A percentile compares a stretch with the other conserved stretches of the same genome.
phyloP scores from a whole-genome alignment of 2,329 filamentous ascomycete species.

The Podosphaera aphanis region DNA sequence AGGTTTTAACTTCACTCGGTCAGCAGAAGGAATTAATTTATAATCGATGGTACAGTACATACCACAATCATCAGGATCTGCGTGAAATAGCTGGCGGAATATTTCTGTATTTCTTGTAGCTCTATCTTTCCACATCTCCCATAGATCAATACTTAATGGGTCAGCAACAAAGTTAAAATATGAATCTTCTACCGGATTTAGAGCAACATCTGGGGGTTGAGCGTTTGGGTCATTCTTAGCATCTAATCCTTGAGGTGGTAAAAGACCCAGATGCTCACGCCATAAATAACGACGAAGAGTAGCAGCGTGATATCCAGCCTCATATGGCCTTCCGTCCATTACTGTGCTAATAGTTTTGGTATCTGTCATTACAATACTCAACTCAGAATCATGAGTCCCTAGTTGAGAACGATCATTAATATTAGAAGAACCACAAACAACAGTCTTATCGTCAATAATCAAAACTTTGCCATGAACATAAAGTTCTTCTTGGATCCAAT shows the following conservation, averaged over 20 bases:
- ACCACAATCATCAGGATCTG: slow-evolving; percentile 73
- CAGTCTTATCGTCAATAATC: slow-evolving; percentile 68
- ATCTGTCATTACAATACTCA: slow-evolving; percentile 78
- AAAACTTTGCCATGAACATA: slow-evolving; percentile 87
- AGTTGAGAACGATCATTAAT: slow-evolving; percentile 78
- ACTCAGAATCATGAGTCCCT: slow-evolving; percentile 73
- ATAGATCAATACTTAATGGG: slow-evolving; percentile 42
- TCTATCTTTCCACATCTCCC: slow-evolving; percentile 42
- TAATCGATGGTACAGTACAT: slow-evolving; percentile 17
- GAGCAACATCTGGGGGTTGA: slow-evolving; percentile 45
- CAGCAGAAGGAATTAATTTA: not conserved
- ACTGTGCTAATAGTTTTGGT: slow-evolving; percentile 41
- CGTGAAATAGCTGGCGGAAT: slow-evolving; percentile 63
- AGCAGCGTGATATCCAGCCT: slow-evolving; percentile 60
- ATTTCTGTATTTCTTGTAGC: slow-evolving; percentile 50
- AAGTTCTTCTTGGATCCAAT: slow-evolving; percentile 87
- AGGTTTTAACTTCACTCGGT: slow-evolving; percentile 44
- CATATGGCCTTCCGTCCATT: slow-evolving; percentile 60
- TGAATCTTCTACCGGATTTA: slow-evolving; percentile 40
- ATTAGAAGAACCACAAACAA: slow-evolving; percentile 71
- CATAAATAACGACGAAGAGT: slow-evolving; percentile 64
- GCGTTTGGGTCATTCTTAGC: slow-evolving; percentile 47
- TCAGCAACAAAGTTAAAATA: slow-evolving; percentile 44
- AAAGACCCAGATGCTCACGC: slow-evolving; percentile 71
- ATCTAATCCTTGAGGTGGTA: slow-evolving; percentile 49